phyloP scores from a whole-genome alignment of 2,329 filamentous ascomycete species.

The Colletotrichum navitas region DNA sequence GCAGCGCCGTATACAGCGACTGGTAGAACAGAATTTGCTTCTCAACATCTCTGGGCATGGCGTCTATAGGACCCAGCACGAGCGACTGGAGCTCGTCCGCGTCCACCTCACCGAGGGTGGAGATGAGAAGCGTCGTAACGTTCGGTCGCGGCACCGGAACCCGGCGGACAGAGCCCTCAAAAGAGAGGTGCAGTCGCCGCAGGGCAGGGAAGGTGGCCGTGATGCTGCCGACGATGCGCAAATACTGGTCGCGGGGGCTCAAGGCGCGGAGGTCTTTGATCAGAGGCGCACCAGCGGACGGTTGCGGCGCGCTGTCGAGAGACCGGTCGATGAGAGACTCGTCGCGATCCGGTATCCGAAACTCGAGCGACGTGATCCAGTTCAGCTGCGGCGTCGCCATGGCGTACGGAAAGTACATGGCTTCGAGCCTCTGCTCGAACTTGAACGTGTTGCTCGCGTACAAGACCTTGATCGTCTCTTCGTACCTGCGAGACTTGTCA shows the following conservation, averaged over 20 bases:
- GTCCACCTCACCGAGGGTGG: slow-evolving; percentile 38
- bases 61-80: slow-evolving; percentile 33
- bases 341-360: slow-evolving; percentile 40
- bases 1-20: slow-evolving; percentile 36
- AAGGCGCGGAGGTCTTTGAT: slow-evolving; percentile 24
- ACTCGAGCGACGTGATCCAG: slow-evolving; percentile 42
- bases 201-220: slow-evolving; percentile 37
- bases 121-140: slow-evolving; percentile 38
- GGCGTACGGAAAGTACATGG: slow-evolving; percentile 38
- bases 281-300: slow-evolving; percentile 14
- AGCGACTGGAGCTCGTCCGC: slow-evolving; percentile 27
- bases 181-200: slow-evolving; percentile 38
- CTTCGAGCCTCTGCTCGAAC: slow-evolving; percentile 40
- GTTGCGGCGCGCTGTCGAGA: slow-evolving; percentile 31
- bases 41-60: slow-evolving; percentile 23
- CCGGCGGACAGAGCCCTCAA: slow-evolving; percentile 40
- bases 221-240: slow-evolving; percentile 28
- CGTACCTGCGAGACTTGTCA: slow-evolving; percentile 36
- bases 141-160: slow-evolving; percentile 37
- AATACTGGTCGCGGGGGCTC: slow-evolving; percentile 34
- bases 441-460: slow-evolving; percentile 43
- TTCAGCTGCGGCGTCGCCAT: slow-evolving; percentile 20
- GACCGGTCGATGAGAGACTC: slow-evolving; percentile 36
- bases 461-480: slow-evolving; percentile 41
- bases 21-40: slow-evolving; percentile 40